Evolutionary conservation across 257 asterid genomes (phyloP), one percentile per base, ranked within the genome.

Genomic region (Lycium ferocissimum): DNA sequence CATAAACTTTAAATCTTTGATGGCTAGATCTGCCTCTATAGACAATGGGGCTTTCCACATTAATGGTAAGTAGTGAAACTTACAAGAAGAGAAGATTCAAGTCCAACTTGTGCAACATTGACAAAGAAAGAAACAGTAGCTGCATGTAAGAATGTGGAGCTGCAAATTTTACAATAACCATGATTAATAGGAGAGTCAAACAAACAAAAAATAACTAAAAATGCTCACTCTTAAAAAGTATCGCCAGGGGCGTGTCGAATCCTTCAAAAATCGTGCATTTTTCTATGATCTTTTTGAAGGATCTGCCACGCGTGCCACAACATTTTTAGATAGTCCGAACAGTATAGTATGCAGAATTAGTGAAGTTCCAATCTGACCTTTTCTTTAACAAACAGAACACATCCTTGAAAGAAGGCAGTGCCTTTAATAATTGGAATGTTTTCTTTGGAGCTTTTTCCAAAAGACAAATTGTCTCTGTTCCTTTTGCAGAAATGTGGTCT

Each of bases 21-120:
- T n/a, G n/a, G n/a, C 0, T 69, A 2, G 9, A 69, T 37, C 26
- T 3, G 7, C 6, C 20, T 35, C 3, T 0, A 2, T 14, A 0
- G 1, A 65, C 9, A n/a, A 9, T 11, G 13, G 18, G 49, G 76
- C 0, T 15, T 35, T 43, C 33, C 5, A 1, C 58, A 45, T 11
- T 72, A 45, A n/a, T 11, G n/a, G 40, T n/a, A 47, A 47, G 65
- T 2, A 65, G 35, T 47, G 58, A 75, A 75, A 73, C 80, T 47
- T 89, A 96, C 99, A 93, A 88, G 83, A 84, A 95, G 86, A 63
- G 98, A 92, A 86, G 99, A 89, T 14, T 15, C 81, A 83, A 89
- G 92, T 7, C 99, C 99, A 72, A 89, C 92, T 62, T 95, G 98
- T 22, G 95, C 97, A 85, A 95, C 92, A 85, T 91, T 88, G 73